Evolutionary conservation across 2,329 filamentous ascomycete species (phyloP), one percentile per base, ranked within the genome.

Genomic region (Colletotrichum salicis): DNA sequence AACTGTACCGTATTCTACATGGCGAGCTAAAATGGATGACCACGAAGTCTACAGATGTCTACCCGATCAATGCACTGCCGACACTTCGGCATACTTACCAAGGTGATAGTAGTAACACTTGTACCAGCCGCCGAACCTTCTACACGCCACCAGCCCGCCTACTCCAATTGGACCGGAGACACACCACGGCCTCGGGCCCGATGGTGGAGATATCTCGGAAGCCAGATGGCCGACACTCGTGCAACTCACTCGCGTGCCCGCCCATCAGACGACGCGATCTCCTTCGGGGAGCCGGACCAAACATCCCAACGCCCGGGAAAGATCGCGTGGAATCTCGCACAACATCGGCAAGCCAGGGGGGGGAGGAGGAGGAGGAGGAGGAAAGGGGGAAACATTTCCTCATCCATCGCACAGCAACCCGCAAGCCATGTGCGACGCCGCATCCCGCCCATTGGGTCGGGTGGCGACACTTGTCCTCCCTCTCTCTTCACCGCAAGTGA

Each of bases 381-480:
- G 6, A n/a, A 4, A 10, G 37, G 2, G 5, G 73, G 13, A 64
- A 27, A 31, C 85, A 86, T 79, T 85, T 82, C 69, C 85, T 82
- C 70, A 84, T 80, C 59, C 80, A 79, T 81, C 70, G 82, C 79
- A 76, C 83, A 84, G 51, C 22, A 84, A 77, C 65, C 79, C 78
- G 74, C 83, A 15, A 85, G 73, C 75, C 64, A 29, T 31, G 61
- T 81, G 73, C 79, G 83, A 54, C 80, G 79, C 62, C 80, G 80
- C 37, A 83, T 79, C 29, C 82, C 81, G 58, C 82, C 82, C 81
- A 83, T 81, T 55, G 55, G 65, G 65, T 51, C 24, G 13, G 41
- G 45, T 19, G n/a, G 35, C 24, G 45, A 51, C 54, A 56, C 45
- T 27, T 56, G 51, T 35, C 51, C 22, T 11, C 31, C 29, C 4